Base-by-base conservation (phyloP, 1,139 yeast genomes). In the Blastobotrys raffinosifermentans region DNA sequence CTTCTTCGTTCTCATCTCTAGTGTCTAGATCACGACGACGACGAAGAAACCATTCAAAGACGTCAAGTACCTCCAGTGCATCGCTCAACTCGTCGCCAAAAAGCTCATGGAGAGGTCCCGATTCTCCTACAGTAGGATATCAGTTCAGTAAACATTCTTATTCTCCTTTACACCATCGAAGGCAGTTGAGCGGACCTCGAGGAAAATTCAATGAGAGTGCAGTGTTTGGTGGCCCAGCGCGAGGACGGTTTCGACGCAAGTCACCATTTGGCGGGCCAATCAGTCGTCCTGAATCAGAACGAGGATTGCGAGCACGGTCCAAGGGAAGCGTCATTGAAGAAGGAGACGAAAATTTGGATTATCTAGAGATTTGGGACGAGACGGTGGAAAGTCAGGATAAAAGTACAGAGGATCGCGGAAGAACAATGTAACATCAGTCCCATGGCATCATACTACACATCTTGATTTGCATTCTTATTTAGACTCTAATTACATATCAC, bases 1-100 rank as follows among this genome's bases (percentile, higher is more conserved):
- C 61, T 3, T 58, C 63, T 3, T 57, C 63, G 2, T 41, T 58
- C 29, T 58, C 63, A 1, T 57, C 62, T 2, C 37, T 57, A 9
- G 46, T 50, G 3, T 44, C 51, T 3, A 38, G 45, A 31, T 46
- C 53, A 23, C 42, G 47, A 19, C 47, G 47, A 31, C 46, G 51
- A 23, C 42, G 47, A 19, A 47, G 47, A 22, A 34, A 54, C 8
- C 49, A 54, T 25, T 53, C 61, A 3, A 54, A 57, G 37, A 51
- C 60, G 2, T 56, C 62, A 3, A 55, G 60, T 21, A 54, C 58
- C 0, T 55, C 61, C 3, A 54, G 57, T 31, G 47, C 55, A 4
- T 57, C 61, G 9, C 39, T 49, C 17, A 45, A 41, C 30, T 46
- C 53, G n/a, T 43, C 49, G 6, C 49, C 54, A 2, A 41, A 41